These are phyloP conservation scores for Trypanosoma lewisi DNA, from an alignment of 208 protist genomes.

Conservation along the genomic window DNA sequence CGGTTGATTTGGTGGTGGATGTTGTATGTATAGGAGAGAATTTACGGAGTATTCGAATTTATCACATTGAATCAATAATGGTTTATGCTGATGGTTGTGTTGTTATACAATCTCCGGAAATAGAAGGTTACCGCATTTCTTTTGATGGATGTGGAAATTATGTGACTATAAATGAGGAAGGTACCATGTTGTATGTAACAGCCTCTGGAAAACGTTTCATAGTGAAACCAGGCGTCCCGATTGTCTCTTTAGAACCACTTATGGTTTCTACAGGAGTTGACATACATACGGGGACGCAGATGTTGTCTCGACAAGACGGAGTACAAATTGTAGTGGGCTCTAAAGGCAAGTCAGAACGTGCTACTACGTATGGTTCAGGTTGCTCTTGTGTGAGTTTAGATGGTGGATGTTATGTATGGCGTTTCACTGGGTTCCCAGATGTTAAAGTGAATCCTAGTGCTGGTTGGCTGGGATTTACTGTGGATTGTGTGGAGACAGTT, in stretches of 20 bases:
- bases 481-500: conserved; percentile 14
- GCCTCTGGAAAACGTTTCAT: conserved; percentile 19
- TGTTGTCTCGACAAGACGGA: conserved; percentile 19
- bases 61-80: conserved; percentile 22
- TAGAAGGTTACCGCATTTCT: conserved; percentile 31
- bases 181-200: conserved; percentile 14
- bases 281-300: neutral
- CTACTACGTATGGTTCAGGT: conserved; percentile 8
- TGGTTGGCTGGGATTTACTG: conserved; percentile 6
- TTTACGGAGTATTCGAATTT: conserved; percentile 25
- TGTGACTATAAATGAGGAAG: conserved; percentile 20
- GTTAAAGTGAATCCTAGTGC: neutral
- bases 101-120: conserved; percentile 39
- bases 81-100: conserved; percentile 49
- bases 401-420: conserved; percentile 6
- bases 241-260: conserved; percentile 13
- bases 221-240: neutral
- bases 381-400: conserved; percentile 4
- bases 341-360: neutral
- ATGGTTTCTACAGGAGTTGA: conserved; percentile 1
- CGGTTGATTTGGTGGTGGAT: conserved; percentile 32
- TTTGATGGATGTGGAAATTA: conserved; percentile 52
- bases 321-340: neutral
- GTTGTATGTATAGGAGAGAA: conserved; percentile 33
- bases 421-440: conserved; percentile 14